Evolutionary conservation across 202 grass and related monocot genomes (phyloP), one percentile per base, ranked within the genome.

Genomic region (Carex arenaria): DNA sequence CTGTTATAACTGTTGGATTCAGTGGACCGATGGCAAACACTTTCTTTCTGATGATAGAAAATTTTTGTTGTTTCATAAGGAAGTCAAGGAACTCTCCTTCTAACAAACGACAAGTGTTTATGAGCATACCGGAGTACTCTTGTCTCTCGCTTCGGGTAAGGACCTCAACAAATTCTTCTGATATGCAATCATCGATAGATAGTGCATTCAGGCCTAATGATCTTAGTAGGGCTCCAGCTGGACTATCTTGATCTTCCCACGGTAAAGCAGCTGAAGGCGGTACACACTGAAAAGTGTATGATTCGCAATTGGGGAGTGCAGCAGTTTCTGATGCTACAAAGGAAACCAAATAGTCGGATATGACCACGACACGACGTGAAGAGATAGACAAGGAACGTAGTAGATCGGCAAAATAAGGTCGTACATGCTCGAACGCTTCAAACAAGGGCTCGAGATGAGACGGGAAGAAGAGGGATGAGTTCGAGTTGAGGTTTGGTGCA

Each of bases 11-110:
- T 30, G 87, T 51, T 1, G 78, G 74, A 53, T 87, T 84, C 20
- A 89, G 20, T 0, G 94, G 91, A 3, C 94, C 94, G 11, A 97
- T 10, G 64, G 86, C 8, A 60, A 94, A 94, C 0, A 80, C 2
- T 64, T 84, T 94, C 84, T 86, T 92, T 20, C 85, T 90, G 0
- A 47, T 90, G 0, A 47, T 40, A 70, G 56, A 45, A 47, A 10
- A 1, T 1, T 34, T 15, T 1, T 61, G 62, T 7, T 87, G 14
- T 17, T 13, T 32, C 0, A 69, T 83, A 0, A 84, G 23, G 1
- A 74, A 32, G 67, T 94, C 88, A 2, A 92, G 22, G 84, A 94
- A 89, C 67, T 82, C 40, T 1, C 67, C 84, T 78, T 94, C 93
- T 6, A 94, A 38, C 34, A 71, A 68, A 9, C 63, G 88, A 17